Base-by-base conservation (phyloP, 2,329 filamentous ascomycete species). In the Myrmaecium sp. region DNA sequence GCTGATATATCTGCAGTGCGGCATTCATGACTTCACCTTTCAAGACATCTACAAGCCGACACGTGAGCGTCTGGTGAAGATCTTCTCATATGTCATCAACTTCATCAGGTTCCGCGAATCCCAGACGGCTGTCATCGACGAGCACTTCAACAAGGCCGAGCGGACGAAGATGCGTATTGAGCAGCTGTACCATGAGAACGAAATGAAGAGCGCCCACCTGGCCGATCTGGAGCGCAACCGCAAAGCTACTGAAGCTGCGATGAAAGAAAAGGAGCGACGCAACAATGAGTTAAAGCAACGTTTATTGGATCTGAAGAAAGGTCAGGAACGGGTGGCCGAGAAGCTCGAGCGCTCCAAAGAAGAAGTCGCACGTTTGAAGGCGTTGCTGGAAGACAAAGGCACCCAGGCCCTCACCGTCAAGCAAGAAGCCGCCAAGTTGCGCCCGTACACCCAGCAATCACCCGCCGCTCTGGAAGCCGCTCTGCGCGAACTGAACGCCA, bases 81-180 rank as follows among this genome's bases (percentile, higher is more conserved):
- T 95, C 44, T 89, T 98, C 50, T 92, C 81, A 37, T 94, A 94
- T 54, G 69, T 95, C 36, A 98, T 98, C 61, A 98, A 98, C 56
- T 98, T 98, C 54, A 84, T 95, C 39, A 74, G 89, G 28, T 98
- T 95, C 57, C 78, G 89, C 41, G 84, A 94, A 57, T 83, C 77
- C 34, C 86, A 95, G 52, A 91, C 83, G 1, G 61, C 63, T 20
- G 72, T 89, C 16, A 93, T 95, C 36, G 84, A 94, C 48, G 72
- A 91, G 49, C 79, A 95, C 54, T 89, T 89, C 58, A 89, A 93
- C 60, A 84, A 81, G 42, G 70, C 79, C 8, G 82, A 94, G 53
- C 70, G 69, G 32, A 84, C 79, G 2, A 94, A 93, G 55, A 62
- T 74, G 27, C 72, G 78, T 34, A 94, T 95, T 43, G 86, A 95